Conservation (phyloP, 2,329 filamentous ascomycete genomes). For the Herpotrichia juniperi region DNA sequence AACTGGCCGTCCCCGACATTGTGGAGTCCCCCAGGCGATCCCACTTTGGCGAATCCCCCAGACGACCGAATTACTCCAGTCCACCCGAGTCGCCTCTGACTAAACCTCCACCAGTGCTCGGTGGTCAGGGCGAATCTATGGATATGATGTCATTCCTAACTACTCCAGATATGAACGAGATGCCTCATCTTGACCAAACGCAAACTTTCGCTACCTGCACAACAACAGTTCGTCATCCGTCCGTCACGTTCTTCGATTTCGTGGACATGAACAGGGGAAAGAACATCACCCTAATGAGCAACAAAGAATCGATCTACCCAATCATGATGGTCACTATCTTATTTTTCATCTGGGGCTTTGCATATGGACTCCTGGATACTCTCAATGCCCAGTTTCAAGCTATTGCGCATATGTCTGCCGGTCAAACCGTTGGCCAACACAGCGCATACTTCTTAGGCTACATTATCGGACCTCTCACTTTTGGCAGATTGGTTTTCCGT, state of each 20-base stretch:
- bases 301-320: constrained; percentile 71
- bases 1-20: constrained; percentile 21
- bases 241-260: constrained; percentile 73
- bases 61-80: constrained; percentile 9
- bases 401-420: constrained; percentile 65
- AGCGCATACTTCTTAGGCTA: constrained; percentile 76
- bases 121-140: constrained; percentile 38
- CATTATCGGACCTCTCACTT: constrained; percentile 70
- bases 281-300: constrained; percentile 70
- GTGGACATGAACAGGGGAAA: constrained; percentile 72
- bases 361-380: constrained; percentile 83
- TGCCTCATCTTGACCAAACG: constrained; percentile 42
- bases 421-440: constrained; percentile 71
- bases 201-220: constrained; percentile 39
- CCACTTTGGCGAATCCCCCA: background rate
- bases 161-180: constrained; percentile 51
- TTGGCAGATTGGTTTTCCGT: constrained; percentile 65
- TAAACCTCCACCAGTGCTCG: constrained; percentile 27
- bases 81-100: constrained; percentile 30
- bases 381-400: constrained; percentile 74
- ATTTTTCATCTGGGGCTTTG: constrained; percentile 90
- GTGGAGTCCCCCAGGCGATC: constrained; percentile 20
- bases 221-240: constrained; percentile 27
- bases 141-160: constrained; percentile 62
- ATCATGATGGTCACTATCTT: constrained; percentile 77